phyloP scores from a whole-genome alignment of 1,139 yeast species.

The Ogataea hybrid region DNA sequence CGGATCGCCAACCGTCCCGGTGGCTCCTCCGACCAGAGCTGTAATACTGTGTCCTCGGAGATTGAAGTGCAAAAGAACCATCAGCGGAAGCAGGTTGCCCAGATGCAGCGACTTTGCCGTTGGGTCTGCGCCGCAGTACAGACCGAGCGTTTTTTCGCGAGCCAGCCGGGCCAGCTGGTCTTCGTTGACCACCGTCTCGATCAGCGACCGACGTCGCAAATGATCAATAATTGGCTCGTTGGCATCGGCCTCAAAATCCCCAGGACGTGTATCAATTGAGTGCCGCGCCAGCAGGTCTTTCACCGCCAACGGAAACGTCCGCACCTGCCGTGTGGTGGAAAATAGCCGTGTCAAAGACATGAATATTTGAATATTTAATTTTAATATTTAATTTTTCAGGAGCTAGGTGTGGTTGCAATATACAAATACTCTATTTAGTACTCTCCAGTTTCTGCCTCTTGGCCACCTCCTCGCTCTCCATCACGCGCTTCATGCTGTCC shows the following conservation, averaged over 20 bases:
- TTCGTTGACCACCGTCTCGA: constrained; percentile 49
- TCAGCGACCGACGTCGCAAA: constrained; percentile 44
- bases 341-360: constrained; percentile 3
- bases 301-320: constrained; percentile 15
- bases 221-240: constrained; percentile 44
- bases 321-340: constrained; percentile 1
- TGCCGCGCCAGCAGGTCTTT: constrained; percentile 18
- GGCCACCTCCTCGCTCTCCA: constrained; percentile 9
- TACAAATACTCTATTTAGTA: not conserved
- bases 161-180: constrained; percentile 40
- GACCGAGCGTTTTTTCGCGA: constrained; percentile 43
- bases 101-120: constrained; percentile 86
- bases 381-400: no score
- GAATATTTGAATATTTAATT: not conserved
- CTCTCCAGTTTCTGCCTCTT: constrained; percentile 12
- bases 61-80: constrained; percentile 80
- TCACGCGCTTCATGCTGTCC: constrained; percentile 29
- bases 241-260: constrained; percentile 35
- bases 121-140: constrained; percentile 97
- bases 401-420: constrained; percentile 1
- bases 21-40: constrained; percentile 95
- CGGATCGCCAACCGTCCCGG: constrained; percentile 97
- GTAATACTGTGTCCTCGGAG: constrained; percentile 80
- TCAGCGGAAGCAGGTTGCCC: constrained; percentile 85
- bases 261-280: constrained; percentile 18